Conservation (phyloP, 2,329 filamentous ascomycete species). For the Diaporthe nobilis region DNA sequence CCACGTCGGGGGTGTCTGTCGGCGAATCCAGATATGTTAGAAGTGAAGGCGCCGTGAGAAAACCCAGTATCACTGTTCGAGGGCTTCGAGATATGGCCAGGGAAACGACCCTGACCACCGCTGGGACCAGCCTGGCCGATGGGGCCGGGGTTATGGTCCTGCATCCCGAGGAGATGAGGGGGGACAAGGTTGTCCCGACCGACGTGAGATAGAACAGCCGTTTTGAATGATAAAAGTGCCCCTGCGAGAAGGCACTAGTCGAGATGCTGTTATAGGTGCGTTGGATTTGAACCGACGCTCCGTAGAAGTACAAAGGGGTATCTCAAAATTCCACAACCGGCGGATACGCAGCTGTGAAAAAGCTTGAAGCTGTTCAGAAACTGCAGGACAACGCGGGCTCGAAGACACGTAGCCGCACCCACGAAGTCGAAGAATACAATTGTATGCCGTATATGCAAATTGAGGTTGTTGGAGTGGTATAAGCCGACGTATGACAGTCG, state of each 20-base stretch:
- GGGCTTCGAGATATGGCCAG: constrained; percentile 82
- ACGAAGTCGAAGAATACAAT: constrained; percentile 40
- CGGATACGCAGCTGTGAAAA: constrained; percentile 25
- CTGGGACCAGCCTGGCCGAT: constrained; percentile 71
- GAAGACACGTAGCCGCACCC: constrained; percentile 35
- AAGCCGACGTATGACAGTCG: constrained; percentile 33
- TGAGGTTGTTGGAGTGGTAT: constrained; percentile 25
- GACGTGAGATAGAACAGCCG: constrained; percentile 84
- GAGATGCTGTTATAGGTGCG: constrained; percentile 46
- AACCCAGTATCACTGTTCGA: constrained; percentile 89
- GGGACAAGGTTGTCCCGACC: constrained; percentile 89
- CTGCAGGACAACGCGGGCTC: constrained; percentile 37
- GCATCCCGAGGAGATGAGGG: constrained; percentile 91
- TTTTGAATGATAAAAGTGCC: constrained; percentile 78
- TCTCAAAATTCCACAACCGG: constrained; percentile 41
- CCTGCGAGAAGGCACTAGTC: constrained; percentile 62
- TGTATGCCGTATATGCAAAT: constrained; percentile 40
- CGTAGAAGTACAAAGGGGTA: constrained; percentile 42
- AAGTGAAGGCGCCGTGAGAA: constrained; percentile 92
- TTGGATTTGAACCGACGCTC: constrained; percentile 45
- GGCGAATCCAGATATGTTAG: constrained; percentile 86
- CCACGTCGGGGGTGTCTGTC: constrained; percentile 87
- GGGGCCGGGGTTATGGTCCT: constrained; percentile 79
- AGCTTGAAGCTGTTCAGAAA: constrained; percentile 38
- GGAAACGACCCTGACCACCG: constrained; percentile 72